Percentiles rank a stretch among this genome's conserved stretches.
phyloP scores from a whole-genome alignment of 2,329 filamentous ascomycete species.

The Pseudogymnoascus sp. region DNA sequence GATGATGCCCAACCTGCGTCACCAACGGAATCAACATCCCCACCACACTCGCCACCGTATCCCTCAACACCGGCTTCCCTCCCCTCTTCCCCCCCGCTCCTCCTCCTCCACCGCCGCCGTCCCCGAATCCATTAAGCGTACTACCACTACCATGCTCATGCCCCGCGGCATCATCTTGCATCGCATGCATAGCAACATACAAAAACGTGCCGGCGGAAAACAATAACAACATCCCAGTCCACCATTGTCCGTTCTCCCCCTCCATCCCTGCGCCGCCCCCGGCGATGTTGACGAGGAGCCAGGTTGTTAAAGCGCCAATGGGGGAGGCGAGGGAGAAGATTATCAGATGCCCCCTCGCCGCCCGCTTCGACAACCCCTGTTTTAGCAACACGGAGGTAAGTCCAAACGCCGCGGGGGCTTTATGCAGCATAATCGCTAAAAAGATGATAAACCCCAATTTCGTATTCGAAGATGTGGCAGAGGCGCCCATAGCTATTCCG shows the following conservation, averaged over 20 bases:
- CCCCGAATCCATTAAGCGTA: slow-evolving; percentile 40
- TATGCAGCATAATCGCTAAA: slow-evolving; percentile 93
- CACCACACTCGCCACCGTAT: slow-evolving; percentile 60
- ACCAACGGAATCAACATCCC: slow-evolving; percentile 73
- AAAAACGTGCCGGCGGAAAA: slow-evolving; percentile 95
- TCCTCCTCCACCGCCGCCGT: slow-evolving; percentile 26
- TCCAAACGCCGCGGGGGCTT: slow-evolving; percentile 91
- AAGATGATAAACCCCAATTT: slow-evolving; percentile 88
- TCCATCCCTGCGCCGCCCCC: slow-evolving; percentile 46
- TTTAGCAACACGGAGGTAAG: slow-evolving; percentile 83
- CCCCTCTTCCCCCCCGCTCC: slow-evolving; percentile 31
- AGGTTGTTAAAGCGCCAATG: slow-evolving; percentile 74
- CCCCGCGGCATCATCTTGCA: slow-evolving; percentile 64
- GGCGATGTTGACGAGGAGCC: slow-evolving; percentile 65
- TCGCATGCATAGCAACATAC: slow-evolving; percentile 98
- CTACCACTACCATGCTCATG: slow-evolving; percentile 20
- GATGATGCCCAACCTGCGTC: slow-evolving; percentile 70
- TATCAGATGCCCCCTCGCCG: slow-evolving; percentile 73
- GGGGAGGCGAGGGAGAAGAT: slow-evolving; percentile 90
- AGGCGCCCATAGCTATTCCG: slow-evolving; percentile 91
- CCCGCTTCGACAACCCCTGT: slow-evolving; percentile 81
- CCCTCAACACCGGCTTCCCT: slow-evolving; percentile 51
- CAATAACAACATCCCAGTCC: slow-evolving; percentile 85
- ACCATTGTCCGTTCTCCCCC: slow-evolving; percentile 58
- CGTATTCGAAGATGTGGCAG: slow-evolving; percentile 62